Evolutionary conservation across 2,329 filamentous ascomycete genomes (phyloP).

Genomic region (Colletotrichum tanaceti): DNA sequence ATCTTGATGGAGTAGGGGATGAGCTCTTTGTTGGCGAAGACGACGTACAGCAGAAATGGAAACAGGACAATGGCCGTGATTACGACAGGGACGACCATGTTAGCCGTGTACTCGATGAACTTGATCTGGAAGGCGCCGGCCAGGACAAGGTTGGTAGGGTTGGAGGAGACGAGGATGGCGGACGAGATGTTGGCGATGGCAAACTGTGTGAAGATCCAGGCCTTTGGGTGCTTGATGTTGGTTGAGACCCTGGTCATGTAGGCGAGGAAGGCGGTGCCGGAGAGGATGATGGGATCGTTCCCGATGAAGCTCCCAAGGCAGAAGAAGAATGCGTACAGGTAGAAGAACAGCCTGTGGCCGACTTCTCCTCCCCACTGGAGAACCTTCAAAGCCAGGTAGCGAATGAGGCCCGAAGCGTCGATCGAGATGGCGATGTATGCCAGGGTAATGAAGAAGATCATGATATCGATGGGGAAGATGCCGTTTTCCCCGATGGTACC

Average conservation of each 20-base stretch:
- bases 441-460: slow-evolving; percentile 78
- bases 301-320: slow-evolving; percentile 74
- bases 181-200: slow-evolving; percentile 79
- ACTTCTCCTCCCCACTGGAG: slow-evolving; percentile 73
- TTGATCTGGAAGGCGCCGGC: slow-evolving; percentile 78
- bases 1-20: slow-evolving; percentile 75
- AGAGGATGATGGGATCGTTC: slow-evolving; percentile 80
- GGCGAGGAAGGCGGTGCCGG: slow-evolving; percentile 78
- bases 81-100: slow-evolving; percentile 79
- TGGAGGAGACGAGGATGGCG: slow-evolving; percentile 81
- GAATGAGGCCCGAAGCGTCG: slow-evolving; percentile 78
- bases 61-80: slow-evolving; percentile 76
- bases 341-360: slow-evolving; percentile 77
- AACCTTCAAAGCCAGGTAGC: slow-evolving; percentile 77
- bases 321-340: slow-evolving; percentile 80
- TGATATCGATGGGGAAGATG: slow-evolving; percentile 78
- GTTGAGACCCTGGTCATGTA: slow-evolving; percentile 82
- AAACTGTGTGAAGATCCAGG: slow-evolving; percentile 80
- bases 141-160: slow-evolving; percentile 80
- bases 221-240: slow-evolving; percentile 75
- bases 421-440: slow-evolving; percentile 84
- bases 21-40: slow-evolving; percentile 72
- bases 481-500: slow-evolving; percentile 74
- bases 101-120: slow-evolving; percentile 80
- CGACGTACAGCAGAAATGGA: slow-evolving; percentile 75